phyloP scores from a whole-genome alignment of 148 eudicot species.

The Chenopodium album region DNA sequence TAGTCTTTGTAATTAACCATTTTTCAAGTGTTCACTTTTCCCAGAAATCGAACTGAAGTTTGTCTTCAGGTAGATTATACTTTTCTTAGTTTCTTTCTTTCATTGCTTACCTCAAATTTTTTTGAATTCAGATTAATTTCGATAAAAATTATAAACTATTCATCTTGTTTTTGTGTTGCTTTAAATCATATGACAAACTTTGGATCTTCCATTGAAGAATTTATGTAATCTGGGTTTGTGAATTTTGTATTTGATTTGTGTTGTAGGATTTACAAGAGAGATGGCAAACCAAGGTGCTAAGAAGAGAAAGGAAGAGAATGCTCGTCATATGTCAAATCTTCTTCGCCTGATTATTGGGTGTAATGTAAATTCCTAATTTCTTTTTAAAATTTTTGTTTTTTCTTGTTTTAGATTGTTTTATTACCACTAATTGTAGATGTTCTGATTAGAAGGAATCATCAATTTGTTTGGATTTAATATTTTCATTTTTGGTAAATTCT shows the following conservation, averaged over 20 bases:
- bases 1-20: too few species aligned
- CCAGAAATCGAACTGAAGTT: too few species aligned
- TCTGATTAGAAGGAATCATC: background rate
- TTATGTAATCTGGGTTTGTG: background rate
- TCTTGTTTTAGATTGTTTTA: background rate
- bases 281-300: slow-evolving; percentile 79
- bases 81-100: too few species aligned
- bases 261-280: slow-evolving; percentile 20
- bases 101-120: too few species aligned
- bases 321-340: slow-evolving; percentile 55
- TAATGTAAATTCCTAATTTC: slow-evolving; percentile 29
- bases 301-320: slow-evolving; percentile 65
- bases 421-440: background rate
- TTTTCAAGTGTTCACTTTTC: too few species aligned
- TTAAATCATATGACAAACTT: too few species aligned
- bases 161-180: background rate
- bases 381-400: background rate
- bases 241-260: background rate
- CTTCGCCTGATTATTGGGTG: slow-evolving; percentile 49
- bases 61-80: too few species aligned
- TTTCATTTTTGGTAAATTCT: background rate
- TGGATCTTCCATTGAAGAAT: background rate
- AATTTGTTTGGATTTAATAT: background rate
- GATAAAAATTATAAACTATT: background rate
- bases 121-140: too few species aligned